Evolutionary conservation across 2,329 filamentous ascomycete genomes (phyloP), one percentile per base, ranked within the genome.

Genomic region (Hypoxylon sp.): DNA sequence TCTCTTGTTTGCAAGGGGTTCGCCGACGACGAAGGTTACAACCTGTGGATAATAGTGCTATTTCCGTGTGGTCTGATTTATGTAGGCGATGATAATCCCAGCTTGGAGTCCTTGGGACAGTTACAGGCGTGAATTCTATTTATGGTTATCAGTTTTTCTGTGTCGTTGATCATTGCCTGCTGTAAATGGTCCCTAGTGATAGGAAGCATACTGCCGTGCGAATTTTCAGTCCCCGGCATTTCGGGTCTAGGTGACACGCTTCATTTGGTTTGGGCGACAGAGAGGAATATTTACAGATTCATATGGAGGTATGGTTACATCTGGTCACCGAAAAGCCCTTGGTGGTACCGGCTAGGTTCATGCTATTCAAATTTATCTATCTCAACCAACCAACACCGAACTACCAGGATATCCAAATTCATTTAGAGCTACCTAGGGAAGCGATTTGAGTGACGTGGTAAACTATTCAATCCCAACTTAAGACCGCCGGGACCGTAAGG

Each of bases 131-230:
- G 10, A 26, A 33, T 52, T 8, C 14, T 46, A 48, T 13, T 24
- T 50, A 44, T 24, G n/a, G 33, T 33, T 58, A 13, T 42, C 26
- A 22, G 35, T 19, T 48, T 42, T 58, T 57, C 52, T 22, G 9
- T 22, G 4, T 61, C 14, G 55, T 42, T 39, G 42, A 50, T 70
- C 54, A 46, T 50, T 53, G 4, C 29, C 47, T 37, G 17, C 46
- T 50, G 2, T 26, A 37, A 51, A 37, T 42, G 33, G 2, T 44
- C 17, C 24, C 42, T 66, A 14, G 29, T 10, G 22, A 42, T 47
- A 51, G 60, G 60, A 55, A 55, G 6, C 26, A 59, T 62, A 55
- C 44, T 59, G 11, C 50, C 50, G 24, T 53, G 47, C 42, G 58
- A 24, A 8, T 22, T 33, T 26, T 39, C 17, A 63, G 37, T 19